Base-by-base conservation (phyloP, 805 yeast species). In the Starmerella davenportii region DNA sequence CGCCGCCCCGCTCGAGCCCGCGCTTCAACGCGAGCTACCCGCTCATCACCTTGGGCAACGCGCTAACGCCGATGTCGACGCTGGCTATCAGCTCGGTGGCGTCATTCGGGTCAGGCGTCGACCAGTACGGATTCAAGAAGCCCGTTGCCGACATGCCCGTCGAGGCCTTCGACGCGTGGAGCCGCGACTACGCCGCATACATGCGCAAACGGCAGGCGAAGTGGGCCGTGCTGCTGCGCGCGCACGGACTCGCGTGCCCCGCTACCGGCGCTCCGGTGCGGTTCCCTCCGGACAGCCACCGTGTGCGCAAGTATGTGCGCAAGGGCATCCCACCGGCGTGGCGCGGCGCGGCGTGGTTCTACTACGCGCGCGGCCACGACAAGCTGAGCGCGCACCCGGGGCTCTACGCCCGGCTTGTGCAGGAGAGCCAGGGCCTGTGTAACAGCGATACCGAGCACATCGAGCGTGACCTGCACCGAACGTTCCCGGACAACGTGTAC, bases 311-410 rank as follows among this genome's bases (percentile, higher is more conserved):
- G 42, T 76, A 80, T 51, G 72, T 90, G 11, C 68, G 95, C 40
- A 79, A 79, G 54, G 98, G 98, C 11, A 76, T 87, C 9, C 96
- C 98, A 0, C 85, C 94, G 0, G 95, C 82, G 54, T 87, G 95
- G 95, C 64, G 98, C 47, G 98, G 98, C 1, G 70, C 72, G 47
- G 95, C 95, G 1, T 87, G 98, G 98, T 87, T 90, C 66, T 76
- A 74, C 62, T 87, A 80, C 57, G 93, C 93, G 7, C 74, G 75
- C 20, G 98, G 96, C 2, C 68, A 74, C 39, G 90, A 79, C 38
- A 68, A 67, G 47, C 58, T 82, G 40, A 72, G 69, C 47, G 71
- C 72, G 30, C 73, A 85, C 52, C 62, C 61, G 14, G 94, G 93
- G 1, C 67, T 79, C 2, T 90, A 85, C 55, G 79, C 74, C 34